Conservation (phyloP, 176 grass and related monocot genomes). For the Stipa capillata region DNA sequence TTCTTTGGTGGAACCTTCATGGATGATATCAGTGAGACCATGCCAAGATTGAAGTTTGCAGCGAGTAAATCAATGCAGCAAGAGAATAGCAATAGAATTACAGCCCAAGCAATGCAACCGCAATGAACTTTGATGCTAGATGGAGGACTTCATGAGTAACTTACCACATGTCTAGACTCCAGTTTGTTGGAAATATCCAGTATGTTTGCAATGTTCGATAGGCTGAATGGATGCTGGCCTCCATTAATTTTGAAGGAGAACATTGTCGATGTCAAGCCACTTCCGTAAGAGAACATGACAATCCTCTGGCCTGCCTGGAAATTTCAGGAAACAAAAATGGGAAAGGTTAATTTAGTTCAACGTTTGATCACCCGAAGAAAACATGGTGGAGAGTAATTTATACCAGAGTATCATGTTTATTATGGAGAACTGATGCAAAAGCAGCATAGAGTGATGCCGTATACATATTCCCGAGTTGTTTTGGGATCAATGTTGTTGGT, state of each 20-base stretch:
- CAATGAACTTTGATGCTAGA: neutral
- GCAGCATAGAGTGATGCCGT: slow-evolving; percentile 95
- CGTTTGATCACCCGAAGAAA: neutral
- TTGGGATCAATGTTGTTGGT: slow-evolving; percentile 81
- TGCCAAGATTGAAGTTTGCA: neutral
- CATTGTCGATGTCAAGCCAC: slow-evolving; percentile 83
- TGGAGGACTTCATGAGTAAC: neutral
- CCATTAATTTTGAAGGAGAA: slow-evolving; percentile 88
- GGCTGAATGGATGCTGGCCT: slow-evolving; percentile 63
- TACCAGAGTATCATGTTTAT: slow-evolving; percentile 75
- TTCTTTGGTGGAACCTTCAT: slow-evolving; percentile 54
- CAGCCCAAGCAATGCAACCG: neutral
- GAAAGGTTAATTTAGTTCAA: neutral
- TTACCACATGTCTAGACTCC: slow-evolving; percentile 67
- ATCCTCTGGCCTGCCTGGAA: slow-evolving; percentile 72
- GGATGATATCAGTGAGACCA: neutral
- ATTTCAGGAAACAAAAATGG: neutral
- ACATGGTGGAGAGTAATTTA: neutral
- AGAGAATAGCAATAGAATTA: neutral
- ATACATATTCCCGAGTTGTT: slow-evolving; percentile 97
- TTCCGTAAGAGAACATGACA: slow-evolving; percentile 97
- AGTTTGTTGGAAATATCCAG: slow-evolving; percentile 65
- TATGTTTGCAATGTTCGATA: slow-evolving; percentile 57
- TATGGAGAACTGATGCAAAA: slow-evolving; percentile 79
- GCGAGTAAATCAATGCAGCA: neutral